Conservation (phyloP, 768 basidiomycete species). For the Pleurotus pulmonarius region DNA sequence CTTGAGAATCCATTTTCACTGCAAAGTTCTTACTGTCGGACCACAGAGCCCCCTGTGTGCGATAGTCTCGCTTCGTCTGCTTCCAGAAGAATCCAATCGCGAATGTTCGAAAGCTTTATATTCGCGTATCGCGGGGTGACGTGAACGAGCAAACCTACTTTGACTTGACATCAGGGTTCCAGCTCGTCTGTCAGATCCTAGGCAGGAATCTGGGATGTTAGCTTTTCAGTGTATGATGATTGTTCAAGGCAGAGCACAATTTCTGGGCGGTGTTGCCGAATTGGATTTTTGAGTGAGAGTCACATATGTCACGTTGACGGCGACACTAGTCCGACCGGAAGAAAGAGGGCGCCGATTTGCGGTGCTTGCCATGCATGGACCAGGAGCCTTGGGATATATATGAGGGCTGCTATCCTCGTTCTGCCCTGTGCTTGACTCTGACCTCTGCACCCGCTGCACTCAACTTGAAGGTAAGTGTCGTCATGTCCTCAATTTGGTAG, state of each 20-base stretch:
- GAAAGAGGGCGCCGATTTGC: background rate
- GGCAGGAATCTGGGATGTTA: background rate
- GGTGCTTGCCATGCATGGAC: background rate
- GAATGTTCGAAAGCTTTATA: background rate
- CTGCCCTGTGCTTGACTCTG: background rate
- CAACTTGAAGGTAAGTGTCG: constrained; percentile 1
- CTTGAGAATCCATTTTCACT: background rate
- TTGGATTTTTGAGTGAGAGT: background rate
- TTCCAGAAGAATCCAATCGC: constrained; percentile 3
- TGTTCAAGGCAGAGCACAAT: background rate
- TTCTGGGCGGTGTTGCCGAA: background rate
- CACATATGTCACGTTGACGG: constrained; percentile 5
- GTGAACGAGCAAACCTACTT: constrained; percentile 3
- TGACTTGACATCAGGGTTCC: constrained; percentile 3
- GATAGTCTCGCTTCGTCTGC: background rate
- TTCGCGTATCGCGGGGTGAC: background rate
- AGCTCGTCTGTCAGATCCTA: background rate
- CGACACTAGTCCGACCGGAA: constrained; percentile 7
- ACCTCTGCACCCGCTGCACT: background rate
- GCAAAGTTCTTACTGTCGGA: background rate
- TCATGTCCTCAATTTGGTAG: constrained; percentile 1
- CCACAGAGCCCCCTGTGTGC: background rate
- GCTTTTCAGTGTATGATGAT: background rate
- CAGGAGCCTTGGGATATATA: background rate
- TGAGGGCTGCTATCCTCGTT: background rate